Evolutionary conservation across 805 yeast genomes (phyloP).

Genomic region (Metschnikowia lachancei): DNA sequence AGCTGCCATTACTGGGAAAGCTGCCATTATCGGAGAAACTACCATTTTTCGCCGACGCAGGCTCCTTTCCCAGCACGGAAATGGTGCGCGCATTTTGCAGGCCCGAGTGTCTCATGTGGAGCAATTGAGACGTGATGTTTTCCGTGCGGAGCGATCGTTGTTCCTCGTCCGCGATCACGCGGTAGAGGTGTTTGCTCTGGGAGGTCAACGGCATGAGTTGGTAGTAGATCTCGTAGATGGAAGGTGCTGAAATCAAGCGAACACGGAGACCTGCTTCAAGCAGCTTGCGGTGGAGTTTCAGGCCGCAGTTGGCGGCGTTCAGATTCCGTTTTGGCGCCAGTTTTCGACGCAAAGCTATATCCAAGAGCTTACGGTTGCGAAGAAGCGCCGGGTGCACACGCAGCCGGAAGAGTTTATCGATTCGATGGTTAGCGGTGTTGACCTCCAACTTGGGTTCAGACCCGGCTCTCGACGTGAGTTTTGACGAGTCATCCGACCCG

Average conservation of each 20-base stretch:
- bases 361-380: slow-evolving; percentile 22
- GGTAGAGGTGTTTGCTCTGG: slow-evolving; percentile 18
- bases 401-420: slow-evolving; percentile 15
- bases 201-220: slow-evolving; percentile 38
- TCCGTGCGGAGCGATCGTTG: slow-evolving; percentile 5
- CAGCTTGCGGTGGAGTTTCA: slow-evolving; percentile 41
- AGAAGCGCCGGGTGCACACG: slow-evolving; percentile 18
- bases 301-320: slow-evolving; percentile 15
- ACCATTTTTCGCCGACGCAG: too few species aligned
- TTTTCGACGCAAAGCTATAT: slow-evolving; percentile 36
- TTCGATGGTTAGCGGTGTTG: slow-evolving; percentile 10
- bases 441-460: slow-evolving; percentile 11
- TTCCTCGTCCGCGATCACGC: slow-evolving; percentile 5
- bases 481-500: slow-evolving; percentile 7
- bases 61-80: too few species aligned
- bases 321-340: slow-evolving; percentile 19
- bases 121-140: slow-evolving; percentile 11
- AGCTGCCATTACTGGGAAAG: too few species aligned
- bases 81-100: slow-evolving; percentile 1
- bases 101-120: slow-evolving; percentile 1
- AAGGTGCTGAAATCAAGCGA: slow-evolving; percentile 46
- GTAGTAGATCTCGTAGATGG: slow-evolving; percentile 43
- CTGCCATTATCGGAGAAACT: too few species aligned
- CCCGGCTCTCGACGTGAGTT: slow-evolving; percentile 7
- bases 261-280: slow-evolving; percentile 52